A percentile compares a stretch with the other conserved stretches of the same genome.
Evolutionary conservation across 805 yeast species (phyloP).

Genomic region (Kuraishia piskuri): DNA sequence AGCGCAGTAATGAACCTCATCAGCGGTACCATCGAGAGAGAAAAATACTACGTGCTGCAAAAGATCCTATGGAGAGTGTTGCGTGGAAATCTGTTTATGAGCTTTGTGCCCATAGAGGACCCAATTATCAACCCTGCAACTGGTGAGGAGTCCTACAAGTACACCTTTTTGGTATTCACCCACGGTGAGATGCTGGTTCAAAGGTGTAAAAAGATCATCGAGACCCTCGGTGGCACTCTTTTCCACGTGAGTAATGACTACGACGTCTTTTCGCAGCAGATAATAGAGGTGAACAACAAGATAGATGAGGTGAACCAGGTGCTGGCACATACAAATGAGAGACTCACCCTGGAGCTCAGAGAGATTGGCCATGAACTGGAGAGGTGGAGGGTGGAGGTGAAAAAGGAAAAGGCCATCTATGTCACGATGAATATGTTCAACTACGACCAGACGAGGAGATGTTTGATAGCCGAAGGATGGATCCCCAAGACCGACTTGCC

Average conservation of each 20-base stretch:
- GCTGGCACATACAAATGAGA: conserved; percentile 52
- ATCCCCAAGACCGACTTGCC: conserved; percentile 72
- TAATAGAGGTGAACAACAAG: conserved; percentile 39
- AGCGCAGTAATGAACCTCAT: conserved; percentile 39
- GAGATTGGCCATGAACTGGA: conserved; percentile 69
- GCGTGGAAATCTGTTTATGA: conserved; percentile 84
- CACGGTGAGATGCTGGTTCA: conserved; percentile 72
- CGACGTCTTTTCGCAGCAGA: conserved; percentile 32
- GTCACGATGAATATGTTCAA: conserved; percentile 71
- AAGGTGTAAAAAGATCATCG: conserved; percentile 72
- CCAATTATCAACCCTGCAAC: conserved; percentile 53
- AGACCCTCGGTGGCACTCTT: conserved; percentile 78
- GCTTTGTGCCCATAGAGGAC: conserved; percentile 65
- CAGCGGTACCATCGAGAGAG: conserved; percentile 74
- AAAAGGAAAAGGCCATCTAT: conserved; percentile 79
- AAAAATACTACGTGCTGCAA: conserved; percentile 62
- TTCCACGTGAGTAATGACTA: conserved; percentile 45
- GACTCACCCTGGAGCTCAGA: conserved; percentile 69
- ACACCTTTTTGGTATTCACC: conserved; percentile 81
- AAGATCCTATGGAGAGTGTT: conserved; percentile 86
- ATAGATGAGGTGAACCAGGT: conserved; percentile 39
- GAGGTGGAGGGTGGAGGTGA: conserved; percentile 60
- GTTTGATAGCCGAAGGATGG: conserved; percentile 96
- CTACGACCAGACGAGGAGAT: conserved; percentile 75
- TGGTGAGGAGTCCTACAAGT: conserved; percentile 52